Percentiles rank a stretch among this genome's conserved stretches.
Conservation (phyloP, 805 yeast genomes). For the Ogataea zsoltii region DNA sequence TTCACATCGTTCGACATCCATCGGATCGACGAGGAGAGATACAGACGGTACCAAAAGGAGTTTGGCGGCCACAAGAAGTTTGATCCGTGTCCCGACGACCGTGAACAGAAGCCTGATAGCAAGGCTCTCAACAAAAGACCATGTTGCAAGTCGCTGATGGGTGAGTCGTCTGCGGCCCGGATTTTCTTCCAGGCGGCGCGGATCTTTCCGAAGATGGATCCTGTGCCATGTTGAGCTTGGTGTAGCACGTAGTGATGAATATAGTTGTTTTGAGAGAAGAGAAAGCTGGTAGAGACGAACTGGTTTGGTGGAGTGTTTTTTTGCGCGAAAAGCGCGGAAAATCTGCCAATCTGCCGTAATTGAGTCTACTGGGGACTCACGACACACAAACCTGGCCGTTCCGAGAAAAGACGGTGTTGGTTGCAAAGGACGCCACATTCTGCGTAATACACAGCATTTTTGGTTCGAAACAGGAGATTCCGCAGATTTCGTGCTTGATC, state of each 20-base stretch:
- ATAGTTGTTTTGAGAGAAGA: too few species aligned
- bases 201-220: conserved; percentile 41
- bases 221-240: conserved; percentile 12
- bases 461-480: too few species aligned
- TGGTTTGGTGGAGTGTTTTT: too few species aligned
- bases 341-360: too few species aligned
- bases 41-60: conserved; percentile 49
- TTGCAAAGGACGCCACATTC: too few species aligned
- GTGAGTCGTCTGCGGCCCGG: conserved; percentile 67
- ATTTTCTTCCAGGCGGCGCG: conserved; percentile 69
- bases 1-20: conserved; percentile 60
- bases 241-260: neutral
- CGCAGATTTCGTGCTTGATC: too few species aligned
- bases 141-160: conserved; percentile 49
- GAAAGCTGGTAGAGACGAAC: too few species aligned
- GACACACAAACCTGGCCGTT: too few species aligned
- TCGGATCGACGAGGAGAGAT: conserved; percentile 48
- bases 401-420: too few species aligned
- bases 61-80: conserved; percentile 57
- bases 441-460: too few species aligned
- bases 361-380: too few species aligned
- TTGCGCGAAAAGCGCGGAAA: too few species aligned
- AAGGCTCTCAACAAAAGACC: conserved; percentile 31
- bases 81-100: conserved; percentile 54
- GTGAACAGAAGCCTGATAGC: conserved; percentile 42